Conservation (phyloP, 345 rosid species). For the Salix purpurea region DNA sequence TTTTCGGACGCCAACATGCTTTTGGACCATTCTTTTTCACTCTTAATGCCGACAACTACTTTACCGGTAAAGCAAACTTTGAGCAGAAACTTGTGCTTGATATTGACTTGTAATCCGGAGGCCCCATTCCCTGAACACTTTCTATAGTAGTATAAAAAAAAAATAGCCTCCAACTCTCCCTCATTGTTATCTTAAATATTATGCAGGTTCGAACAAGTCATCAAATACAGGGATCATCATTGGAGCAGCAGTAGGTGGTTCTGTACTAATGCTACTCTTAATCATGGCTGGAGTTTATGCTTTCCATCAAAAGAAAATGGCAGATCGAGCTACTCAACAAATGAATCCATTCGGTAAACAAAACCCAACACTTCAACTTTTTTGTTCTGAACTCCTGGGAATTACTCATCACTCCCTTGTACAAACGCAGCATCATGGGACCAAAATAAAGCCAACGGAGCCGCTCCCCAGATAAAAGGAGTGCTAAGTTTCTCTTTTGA, state of each 20-base stretch:
- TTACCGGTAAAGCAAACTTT: not conserved
- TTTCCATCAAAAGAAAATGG: slow-evolving; percentile 7
- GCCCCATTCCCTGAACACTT: not conserved
- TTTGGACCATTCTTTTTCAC: not conserved
- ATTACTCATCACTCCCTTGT: too few relatives aligned
- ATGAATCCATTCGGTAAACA: slow-evolving; percentile 1
- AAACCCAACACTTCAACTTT: not conserved
- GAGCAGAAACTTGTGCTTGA: not conserved
- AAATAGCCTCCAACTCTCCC: not conserved
- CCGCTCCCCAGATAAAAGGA: not conserved
- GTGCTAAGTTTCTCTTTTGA: slow-evolving; percentile 3
- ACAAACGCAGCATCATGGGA: slow-evolving; percentile 12
- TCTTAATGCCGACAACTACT: not conserved
- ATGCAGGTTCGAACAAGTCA: not conserved
- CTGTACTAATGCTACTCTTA: not conserved
- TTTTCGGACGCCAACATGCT: not conserved
- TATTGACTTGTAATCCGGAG: not conserved
- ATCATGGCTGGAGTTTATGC: slow-evolving; percentile 2
- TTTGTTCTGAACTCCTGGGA: too few relatives aligned
- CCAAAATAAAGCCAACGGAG: not conserved
- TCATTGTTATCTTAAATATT: not conserved
- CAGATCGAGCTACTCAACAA: not conserved
- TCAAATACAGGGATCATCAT: slow-evolving; percentile 1
- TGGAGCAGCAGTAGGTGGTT: slow-evolving; percentile 9
- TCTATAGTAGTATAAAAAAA: not conserved